Percentiles rank a stretch among this genome's conserved stretches.
phyloP scores from a whole-genome alignment of 345 rosid species.

The Noccaea bulbosa region DNA sequence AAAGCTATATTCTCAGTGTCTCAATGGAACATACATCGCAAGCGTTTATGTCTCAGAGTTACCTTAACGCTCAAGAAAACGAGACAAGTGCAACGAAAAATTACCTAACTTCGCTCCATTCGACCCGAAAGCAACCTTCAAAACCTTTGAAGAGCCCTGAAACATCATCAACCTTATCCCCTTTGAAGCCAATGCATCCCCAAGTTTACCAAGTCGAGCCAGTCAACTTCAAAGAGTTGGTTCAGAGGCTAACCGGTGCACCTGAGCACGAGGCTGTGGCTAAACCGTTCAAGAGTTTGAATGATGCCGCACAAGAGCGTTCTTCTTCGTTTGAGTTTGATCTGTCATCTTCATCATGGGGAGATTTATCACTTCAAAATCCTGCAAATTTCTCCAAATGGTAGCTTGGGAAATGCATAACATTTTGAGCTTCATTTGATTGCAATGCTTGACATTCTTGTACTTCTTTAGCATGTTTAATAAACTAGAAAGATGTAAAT shows the following conservation, averaged over 20 bases:
- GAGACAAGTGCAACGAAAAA: conserved; percentile 23
- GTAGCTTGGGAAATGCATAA: conserved; percentile 2
- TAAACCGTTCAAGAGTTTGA: conserved; percentile 25
- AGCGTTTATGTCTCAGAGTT: conserved; percentile 6
- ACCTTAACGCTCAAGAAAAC: conserved; percentile 24
- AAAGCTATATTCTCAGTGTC: background rate
- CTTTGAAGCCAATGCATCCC: conserved; percentile 63
- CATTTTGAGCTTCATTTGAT: background rate
- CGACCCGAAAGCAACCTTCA: conserved; percentile 53
- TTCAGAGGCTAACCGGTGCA: conserved; percentile 81
- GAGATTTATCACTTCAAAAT: conserved; percentile 33
- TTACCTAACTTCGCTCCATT: conserved; percentile 54
- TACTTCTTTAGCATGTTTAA: background rate
- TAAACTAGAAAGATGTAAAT: conserved; percentile 1
- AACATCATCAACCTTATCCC: conserved; percentile 44
- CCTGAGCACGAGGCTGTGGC: conserved; percentile 30
- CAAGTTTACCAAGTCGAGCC: conserved; percentile 83
- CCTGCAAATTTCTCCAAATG: conserved; percentile 26
- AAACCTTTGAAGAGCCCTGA: conserved; percentile 74
- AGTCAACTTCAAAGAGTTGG: conserved; percentile 75
- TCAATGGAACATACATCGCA: conserved; percentile 33
- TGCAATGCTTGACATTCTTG: background rate
- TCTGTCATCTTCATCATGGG: conserved; percentile 34
- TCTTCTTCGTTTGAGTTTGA: conserved; percentile 28
- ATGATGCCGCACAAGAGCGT: conserved; percentile 10